phyloP scores from a whole-genome alignment of 441 rosid genomes.

The Hypseocharis bilobata region DNA sequence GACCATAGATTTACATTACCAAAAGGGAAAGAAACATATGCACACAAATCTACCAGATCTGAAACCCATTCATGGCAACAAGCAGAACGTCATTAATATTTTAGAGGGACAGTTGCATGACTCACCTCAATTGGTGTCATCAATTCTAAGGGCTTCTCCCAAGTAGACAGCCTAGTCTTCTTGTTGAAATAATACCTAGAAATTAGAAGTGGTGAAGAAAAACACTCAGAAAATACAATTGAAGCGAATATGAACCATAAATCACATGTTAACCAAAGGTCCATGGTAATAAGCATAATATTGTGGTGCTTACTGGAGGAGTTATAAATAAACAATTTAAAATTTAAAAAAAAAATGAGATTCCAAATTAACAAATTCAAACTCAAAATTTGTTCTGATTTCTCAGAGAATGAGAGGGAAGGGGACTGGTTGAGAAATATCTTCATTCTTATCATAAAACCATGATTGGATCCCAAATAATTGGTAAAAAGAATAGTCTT shows the following conservation, averaged over 20 bases:
- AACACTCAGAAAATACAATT: neutral
- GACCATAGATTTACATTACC: neutral
- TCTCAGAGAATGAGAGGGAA: neutral
- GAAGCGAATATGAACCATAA: neutral
- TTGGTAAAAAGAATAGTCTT: neutral
- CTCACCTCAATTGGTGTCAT: slow-evolving; percentile 27
- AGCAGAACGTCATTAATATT: slow-evolving; percentile 12
- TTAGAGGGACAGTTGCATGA: slow-evolving; percentile 10
- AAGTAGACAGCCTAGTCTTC: slow-evolving; percentile 25
- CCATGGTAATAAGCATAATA: neutral
- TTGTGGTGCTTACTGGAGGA: neutral
- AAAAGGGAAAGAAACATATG: neutral
- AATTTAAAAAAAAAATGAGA: neutral
- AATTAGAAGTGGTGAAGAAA: slow-evolving; percentile 17
- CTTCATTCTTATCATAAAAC: neutral
- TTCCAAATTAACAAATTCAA: neutral
- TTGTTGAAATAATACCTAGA: slow-evolving; percentile 27
- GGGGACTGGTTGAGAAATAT: neutral
- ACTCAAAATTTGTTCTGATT: neutral
- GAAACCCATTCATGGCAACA: slow-evolving; percentile 4
- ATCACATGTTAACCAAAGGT: neutral
- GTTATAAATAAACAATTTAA: neutral
- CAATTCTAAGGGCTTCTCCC: slow-evolving; percentile 27
- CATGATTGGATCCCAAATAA: neutral
- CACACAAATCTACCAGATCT: slow-evolving; percentile 7